Percentiles rank a stretch among this genome's conserved stretches.
Evolutionary conservation across 768 basidiomycete species (phyloP).

Genomic region (Termitomyces eurrhizus): DNA sequence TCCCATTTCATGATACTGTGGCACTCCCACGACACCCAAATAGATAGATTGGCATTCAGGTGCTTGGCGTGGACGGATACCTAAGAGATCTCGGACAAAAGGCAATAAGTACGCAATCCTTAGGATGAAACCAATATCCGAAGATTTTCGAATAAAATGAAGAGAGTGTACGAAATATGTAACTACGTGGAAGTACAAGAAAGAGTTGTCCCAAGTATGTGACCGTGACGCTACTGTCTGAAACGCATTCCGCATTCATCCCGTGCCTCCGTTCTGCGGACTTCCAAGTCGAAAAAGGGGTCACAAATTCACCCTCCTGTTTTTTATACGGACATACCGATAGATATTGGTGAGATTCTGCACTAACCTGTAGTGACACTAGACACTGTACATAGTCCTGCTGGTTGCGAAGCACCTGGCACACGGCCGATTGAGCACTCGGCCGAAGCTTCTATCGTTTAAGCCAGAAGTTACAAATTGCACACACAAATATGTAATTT

Average conservation of each 20-base stretch:
- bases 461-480: neutral
- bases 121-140: neutral
- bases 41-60: neutral
- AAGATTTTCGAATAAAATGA: neutral
- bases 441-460: slow-evolving; percentile 7
- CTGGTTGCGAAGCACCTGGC: neutral
- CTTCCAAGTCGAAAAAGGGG: neutral
- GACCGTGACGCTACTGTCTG: no score
- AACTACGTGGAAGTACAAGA: no score
- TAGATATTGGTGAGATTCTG: neutral
- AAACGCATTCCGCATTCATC: no score
- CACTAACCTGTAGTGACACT: neutral
- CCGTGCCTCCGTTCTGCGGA: no score
- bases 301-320: neutral
- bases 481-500: neutral
- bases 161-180: neutral
- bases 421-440: slow-evolving; percentile 8
- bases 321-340: neutral
- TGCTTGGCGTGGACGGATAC: neutral
- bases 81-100: neutral
- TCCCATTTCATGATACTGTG: neutral
- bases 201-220: no score
- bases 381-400: neutral
- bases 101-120: neutral
- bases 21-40: neutral